Base-by-base conservation (phyloP, 306 rosid genomes). In the Vigna nakashimae region DNA sequence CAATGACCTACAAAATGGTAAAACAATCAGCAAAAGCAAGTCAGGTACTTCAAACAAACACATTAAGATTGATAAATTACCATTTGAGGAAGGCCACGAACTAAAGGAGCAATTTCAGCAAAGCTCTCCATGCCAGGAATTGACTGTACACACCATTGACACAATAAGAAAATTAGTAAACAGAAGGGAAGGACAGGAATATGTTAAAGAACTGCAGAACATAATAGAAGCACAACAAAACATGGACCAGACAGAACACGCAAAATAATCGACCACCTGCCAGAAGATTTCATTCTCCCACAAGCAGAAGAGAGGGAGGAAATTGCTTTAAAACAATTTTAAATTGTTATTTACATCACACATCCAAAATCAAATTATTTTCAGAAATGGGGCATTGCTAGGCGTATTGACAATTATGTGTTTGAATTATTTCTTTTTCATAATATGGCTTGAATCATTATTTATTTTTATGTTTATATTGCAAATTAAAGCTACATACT, bases 1-100 rank as follows among this genome's bases (percentile, higher is more conserved):
- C 97, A 38, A 96, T 90, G 70, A 96, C 98, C 99, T 96, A 90
- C 76, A 77, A 62, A 85, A 82, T 32, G 32, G 43, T 34, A 43
- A 28, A 77, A 83, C 45, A 56, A 71, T 77, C 73, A 79, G 73
- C n/a, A 73, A 79, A 28, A 17, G 46, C 30, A 75, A 80, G 2
- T 46, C 34, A 74, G 11, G 40, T 52, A 32, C 57, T 65, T 73
- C 24, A 24, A 63, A 57, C 2, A 52, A 16, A 80, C 60, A 34
- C 34, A 64, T 55, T 14, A 42, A 81, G 70, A 59, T 76, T 9
- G 2, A 42, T 9, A 75, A 49, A 17, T 66, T 85, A 92, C 99
- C 99, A 96, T 92, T 71, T 92, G 99, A 30, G 99, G 99, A 79
- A 96, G 87, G 62, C 98, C 98, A 42, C 93, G 94, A 78, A 84